Evolutionary conservation across 257 asterid species (phyloP).

Genomic region (Solanum medicagineum): DNA sequence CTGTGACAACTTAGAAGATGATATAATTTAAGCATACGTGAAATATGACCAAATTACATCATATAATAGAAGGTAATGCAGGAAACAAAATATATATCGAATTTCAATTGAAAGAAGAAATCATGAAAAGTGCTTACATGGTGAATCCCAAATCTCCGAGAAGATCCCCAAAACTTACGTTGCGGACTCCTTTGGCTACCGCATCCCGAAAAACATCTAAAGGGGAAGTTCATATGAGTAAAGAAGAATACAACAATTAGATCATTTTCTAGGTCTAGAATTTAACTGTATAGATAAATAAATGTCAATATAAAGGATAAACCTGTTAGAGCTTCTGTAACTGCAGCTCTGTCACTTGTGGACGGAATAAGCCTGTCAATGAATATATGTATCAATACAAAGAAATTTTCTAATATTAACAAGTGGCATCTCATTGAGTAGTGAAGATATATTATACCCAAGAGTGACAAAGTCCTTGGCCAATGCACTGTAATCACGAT

Average conservation of each 20-base stretch:
- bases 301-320: background rate
- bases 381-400: constrained; percentile 8
- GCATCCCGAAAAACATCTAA: constrained; percentile 82
- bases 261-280: background rate
- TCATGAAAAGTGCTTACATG: constrained; percentile 34
- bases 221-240: constrained; percentile 12
- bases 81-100: background rate
- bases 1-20: background rate
- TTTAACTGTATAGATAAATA: background rate
- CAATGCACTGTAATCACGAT: constrained; percentile 92
- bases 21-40: background rate
- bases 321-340: constrained; percentile 88
- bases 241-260: background rate
- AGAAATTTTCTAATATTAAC: background rate
- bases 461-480: constrained; percentile 89
- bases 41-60: background rate
- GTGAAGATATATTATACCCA: constrained; percentile 47
- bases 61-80: background rate
- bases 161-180: constrained; percentile 91
- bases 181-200: constrained; percentile 68
- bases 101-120: background rate
- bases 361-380: constrained; percentile 86
- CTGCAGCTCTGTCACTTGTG: constrained; percentile 81
- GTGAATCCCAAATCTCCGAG: constrained; percentile 79
- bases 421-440: background rate